Evolutionary conservation across 208 protist species (phyloP).

Genomic region (Hexamita inflata): DNA sequence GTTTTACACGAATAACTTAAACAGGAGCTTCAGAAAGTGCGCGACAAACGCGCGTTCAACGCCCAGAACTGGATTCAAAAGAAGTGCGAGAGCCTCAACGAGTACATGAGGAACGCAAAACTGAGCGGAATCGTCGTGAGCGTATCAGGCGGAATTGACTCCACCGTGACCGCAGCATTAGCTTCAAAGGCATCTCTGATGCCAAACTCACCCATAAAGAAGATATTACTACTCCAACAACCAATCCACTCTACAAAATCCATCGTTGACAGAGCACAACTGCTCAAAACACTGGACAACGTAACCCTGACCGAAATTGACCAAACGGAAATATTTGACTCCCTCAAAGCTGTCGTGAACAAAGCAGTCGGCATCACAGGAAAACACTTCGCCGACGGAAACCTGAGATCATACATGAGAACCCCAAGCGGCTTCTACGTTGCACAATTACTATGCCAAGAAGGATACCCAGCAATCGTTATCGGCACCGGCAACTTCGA

Average conservation of each 20-base stretch:
- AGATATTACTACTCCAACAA: conserved; percentile 70
- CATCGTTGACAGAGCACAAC: conserved; percentile 64
- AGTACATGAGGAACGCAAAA: background rate
- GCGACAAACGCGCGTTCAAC: background rate
- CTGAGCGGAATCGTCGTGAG: conserved; percentile 50
- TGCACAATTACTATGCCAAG: conserved; percentile 64
- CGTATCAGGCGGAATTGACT: conserved; percentile 75
- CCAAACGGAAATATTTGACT: conserved; percentile 63
- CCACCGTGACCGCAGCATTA: conserved; percentile 66
- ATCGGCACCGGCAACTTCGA: conserved; percentile 85
- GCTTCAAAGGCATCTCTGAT: conserved; percentile 44
- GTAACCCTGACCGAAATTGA: conserved; percentile 68
- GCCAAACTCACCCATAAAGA: conserved; percentile 58
- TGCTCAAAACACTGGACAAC: conserved; percentile 15
- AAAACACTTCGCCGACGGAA: conserved; percentile 64
- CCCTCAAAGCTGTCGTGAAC: conserved; percentile 57
- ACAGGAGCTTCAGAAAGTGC: background rate
- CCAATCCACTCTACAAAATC: conserved; percentile 65
- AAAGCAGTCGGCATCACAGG: conserved; percentile 56
- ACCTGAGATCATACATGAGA: conserved; percentile 77
- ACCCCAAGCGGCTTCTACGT: conserved; percentile 73
- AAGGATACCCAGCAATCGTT: conserved; percentile 66
- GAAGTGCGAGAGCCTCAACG: background rate
- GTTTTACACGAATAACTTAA: conserved; percentile 7
- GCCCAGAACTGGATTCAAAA: background rate